phyloP scores from a whole-genome alignment of 345 rosid species.

The Microthlaspi erraticum region DNA sequence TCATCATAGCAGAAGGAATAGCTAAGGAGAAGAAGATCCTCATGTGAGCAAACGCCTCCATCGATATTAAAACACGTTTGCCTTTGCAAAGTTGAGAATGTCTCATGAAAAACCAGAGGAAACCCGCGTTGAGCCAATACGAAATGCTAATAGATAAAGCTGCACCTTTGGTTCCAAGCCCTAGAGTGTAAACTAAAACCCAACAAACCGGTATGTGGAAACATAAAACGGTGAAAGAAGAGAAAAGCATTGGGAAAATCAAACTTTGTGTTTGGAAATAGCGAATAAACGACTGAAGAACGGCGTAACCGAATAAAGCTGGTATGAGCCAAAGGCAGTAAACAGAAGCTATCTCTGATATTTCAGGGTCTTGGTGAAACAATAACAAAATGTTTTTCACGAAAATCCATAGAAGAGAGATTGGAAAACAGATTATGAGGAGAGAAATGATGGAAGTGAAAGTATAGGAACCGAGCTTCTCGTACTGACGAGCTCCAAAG shows the following conservation, averaged over 20 bases:
- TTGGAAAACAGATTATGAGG: slow-evolving; percentile 44
- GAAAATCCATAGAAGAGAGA: slow-evolving; percentile 51
- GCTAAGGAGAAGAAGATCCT: slow-evolving; percentile 45
- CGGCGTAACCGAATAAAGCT: slow-evolving; percentile 47
- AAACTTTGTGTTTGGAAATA: slow-evolving; percentile 57
- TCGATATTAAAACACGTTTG: slow-evolving; percentile 1
- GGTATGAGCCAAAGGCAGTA: slow-evolving; percentile 57
- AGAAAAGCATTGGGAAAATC: slow-evolving; percentile 50
- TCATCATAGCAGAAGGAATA: slow-evolving; percentile 60
- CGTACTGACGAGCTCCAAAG: slow-evolving; percentile 62
- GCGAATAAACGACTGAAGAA: slow-evolving; percentile 51
- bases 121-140: slow-evolving; percentile 49
- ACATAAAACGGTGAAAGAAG: slow-evolving; percentile 46
- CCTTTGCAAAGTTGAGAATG: slow-evolving; percentile 35
- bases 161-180: slow-evolving; percentile 47
- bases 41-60: slow-evolving; percentile 34
- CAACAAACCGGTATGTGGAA: slow-evolving; percentile 56
- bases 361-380: slow-evolving; percentile 51
- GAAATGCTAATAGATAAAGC: slow-evolving; percentile 49
- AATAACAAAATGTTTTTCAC: slow-evolving; percentile 51
- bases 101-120: slow-evolving; percentile 49
- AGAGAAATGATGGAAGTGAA: slow-evolving; percentile 48
- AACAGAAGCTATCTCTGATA: slow-evolving; percentile 50
- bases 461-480: slow-evolving; percentile 50
- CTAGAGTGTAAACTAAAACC: slow-evolving; percentile 48